phyloP scores from a whole-genome alignment of 2,329 filamentous ascomycete species.

The Hymenoscyphus scutula region DNA sequence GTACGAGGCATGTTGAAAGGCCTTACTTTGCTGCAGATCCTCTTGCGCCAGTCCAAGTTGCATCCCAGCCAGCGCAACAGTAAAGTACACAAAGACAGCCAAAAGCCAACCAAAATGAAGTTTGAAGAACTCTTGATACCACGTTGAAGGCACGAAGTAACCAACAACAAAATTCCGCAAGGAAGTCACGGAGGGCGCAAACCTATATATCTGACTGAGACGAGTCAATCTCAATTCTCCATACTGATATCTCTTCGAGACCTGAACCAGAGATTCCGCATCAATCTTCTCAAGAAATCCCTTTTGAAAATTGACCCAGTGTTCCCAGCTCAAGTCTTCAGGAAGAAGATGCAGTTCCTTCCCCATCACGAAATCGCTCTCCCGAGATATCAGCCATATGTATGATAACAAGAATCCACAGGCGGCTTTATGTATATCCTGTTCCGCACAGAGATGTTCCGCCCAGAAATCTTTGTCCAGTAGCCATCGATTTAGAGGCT shows the following conservation, averaged over 20 bases:
- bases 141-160: too few species aligned
- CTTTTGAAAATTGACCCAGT: constrained; percentile 26
- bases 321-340: constrained; percentile 11
- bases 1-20: neutral
- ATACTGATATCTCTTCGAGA: neutral
- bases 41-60: neutral
- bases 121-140: neutral
- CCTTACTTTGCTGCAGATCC: neutral
- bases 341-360: constrained; percentile 33
- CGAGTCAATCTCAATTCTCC: neutral
- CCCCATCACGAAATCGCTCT: constrained; percentile 41
- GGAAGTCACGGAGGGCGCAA: neutral
- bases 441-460: neutral
- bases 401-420: constrained; percentile 39
- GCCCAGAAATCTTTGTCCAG: neutral
- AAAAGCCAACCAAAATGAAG: neutral
- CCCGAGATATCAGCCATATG: constrained; percentile 33
- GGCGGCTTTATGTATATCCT: neutral
- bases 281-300: too few species aligned
- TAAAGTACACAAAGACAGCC: neutral
- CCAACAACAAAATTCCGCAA: too few species aligned
- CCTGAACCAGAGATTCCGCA: too few species aligned
- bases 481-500: neutral
- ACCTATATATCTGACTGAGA: neutral
- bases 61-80: neutral